A percentile compares a stretch with the other conserved stretches of the same genome.
Conservation (phyloP, 441 rosid genomes). For the Metrosideros polymorpha region DNA sequence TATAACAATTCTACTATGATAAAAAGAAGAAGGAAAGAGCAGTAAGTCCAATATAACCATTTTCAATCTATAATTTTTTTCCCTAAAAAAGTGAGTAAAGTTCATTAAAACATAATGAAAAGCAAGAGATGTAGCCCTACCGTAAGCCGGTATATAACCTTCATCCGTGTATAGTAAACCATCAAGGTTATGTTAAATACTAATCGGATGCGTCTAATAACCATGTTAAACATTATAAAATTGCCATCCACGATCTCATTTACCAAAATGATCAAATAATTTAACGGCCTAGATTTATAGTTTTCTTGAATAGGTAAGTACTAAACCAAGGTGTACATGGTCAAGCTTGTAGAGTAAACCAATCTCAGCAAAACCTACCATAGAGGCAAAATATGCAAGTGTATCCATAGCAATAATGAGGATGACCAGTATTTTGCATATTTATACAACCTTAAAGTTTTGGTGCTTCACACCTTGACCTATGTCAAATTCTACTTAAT, state of each 20-base stretch:
- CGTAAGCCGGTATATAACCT: accelerated
- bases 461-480: background rate
- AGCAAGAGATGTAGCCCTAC: background rate
- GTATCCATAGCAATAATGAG: background rate
- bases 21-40: too few relatives aligned
- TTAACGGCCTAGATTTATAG: background rate
- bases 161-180: background rate
- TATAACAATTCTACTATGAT: background rate
- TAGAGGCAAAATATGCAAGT: background rate
- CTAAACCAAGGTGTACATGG: background rate
- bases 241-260: background rate
- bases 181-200: background rate
- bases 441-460: background rate
- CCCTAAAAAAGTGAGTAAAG: background rate
- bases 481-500: background rate
- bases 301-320: background rate
- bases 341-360: background rate
- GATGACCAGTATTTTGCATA: background rate
- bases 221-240: background rate
- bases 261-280: background rate
- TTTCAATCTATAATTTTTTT: background rate
- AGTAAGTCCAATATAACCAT: background rate
- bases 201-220: background rate
- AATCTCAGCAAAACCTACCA: background rate
- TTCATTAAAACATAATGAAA: background rate